Evolutionary conservation across 345 rosid species (phyloP).

Genomic region (Mercurialis annua): DNA sequence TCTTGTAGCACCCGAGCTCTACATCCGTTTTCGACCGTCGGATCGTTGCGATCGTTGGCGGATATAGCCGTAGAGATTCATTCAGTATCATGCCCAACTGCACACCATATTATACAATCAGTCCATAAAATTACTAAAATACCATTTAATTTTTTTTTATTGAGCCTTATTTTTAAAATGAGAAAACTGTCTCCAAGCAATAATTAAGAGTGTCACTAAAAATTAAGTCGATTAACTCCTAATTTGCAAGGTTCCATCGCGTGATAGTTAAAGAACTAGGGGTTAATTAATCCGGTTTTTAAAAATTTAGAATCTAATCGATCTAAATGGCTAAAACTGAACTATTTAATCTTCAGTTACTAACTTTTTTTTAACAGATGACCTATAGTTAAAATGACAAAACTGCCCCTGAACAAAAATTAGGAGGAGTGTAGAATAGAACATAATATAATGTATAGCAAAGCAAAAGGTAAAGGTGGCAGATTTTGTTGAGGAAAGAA

Average conservation of each 20-base stretch:
- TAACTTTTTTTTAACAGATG: too few relatives aligned
- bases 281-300: neutral
- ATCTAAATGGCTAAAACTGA: too few relatives aligned
- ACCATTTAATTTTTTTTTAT: too few relatives aligned
- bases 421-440: neutral
- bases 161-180: too few relatives aligned
- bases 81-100: conserved; percentile 57
- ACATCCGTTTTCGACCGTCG: conserved; percentile 42
- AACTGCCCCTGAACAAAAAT: neutral
- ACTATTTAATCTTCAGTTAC: too few relatives aligned
- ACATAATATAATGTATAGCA: neutral
- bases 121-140: neutral
- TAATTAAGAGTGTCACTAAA: too few relatives aligned
- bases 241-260: too few relatives aligned
- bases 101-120: neutral
- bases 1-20: conserved; percentile 45
- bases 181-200: too few relatives aligned
- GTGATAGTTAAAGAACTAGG: too few relatives aligned
- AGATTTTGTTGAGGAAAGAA: neutral
- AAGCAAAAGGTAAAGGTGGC: neutral
- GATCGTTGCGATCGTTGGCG: conserved; percentile 39
- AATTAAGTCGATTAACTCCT: too few relatives aligned
- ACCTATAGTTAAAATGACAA: neutral
- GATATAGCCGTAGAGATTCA: conserved; percentile 62
- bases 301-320: too few relatives aligned